phyloP scores from a whole-genome alignment of 2,329 filamentous ascomycete species.

The Furcasterigmium furcatum region DNA sequence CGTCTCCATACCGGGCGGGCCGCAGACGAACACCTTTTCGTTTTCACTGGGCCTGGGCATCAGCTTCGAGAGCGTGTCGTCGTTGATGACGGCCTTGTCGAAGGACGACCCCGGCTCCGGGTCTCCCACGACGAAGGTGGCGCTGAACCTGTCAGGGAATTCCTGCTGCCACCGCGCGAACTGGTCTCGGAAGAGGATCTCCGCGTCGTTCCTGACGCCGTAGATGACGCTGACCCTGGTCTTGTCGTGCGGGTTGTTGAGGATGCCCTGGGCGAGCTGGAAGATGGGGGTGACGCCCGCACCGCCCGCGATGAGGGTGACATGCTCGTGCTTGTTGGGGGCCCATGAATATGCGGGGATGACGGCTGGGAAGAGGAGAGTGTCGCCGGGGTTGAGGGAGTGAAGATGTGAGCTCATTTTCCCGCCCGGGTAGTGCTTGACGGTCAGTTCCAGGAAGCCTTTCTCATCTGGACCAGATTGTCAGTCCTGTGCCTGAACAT shows the following conservation, averaged over 20 bases:
- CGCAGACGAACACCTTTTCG: slow-evolving; percentile 65
- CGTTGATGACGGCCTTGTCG: slow-evolving; percentile 55
- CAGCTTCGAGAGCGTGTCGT: slow-evolving; percentile 50
- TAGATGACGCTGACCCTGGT: slow-evolving; percentile 64
- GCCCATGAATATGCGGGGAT: slow-evolving; percentile 54
- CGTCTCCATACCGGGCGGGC: slow-evolving; percentile 64
- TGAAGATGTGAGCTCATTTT: slow-evolving; percentile 65
- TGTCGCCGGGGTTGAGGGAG: slow-evolving; percentile 58
- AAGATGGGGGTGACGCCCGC: slow-evolving; percentile 71
- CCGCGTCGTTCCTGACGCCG: slow-evolving; percentile 62
- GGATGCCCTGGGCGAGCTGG: slow-evolving; percentile 59
- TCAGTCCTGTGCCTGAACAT: neutral
- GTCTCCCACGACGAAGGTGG: slow-evolving; percentile 54
- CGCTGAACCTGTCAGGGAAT: slow-evolving; percentile 53
- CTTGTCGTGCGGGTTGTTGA: slow-evolving; percentile 57
- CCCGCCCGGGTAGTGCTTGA: slow-evolving; percentile 67
- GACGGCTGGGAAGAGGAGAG: slow-evolving; percentile 52
- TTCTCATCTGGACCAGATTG: slow-evolving; percentile 38
- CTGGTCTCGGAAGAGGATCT: slow-evolving; percentile 54
- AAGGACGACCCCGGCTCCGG: slow-evolving; percentile 35
- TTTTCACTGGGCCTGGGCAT: slow-evolving; percentile 22
- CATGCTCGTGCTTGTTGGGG: slow-evolving; percentile 41
- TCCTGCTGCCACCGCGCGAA: slow-evolving; percentile 48
- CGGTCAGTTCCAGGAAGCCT: slow-evolving; percentile 59
- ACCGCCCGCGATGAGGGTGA: slow-evolving; percentile 68